These are phyloP conservation scores for Nannochloropsis gaditana DNA, from an alignment of 108 stramenopile species.

Conservation along the genomic window DNA sequence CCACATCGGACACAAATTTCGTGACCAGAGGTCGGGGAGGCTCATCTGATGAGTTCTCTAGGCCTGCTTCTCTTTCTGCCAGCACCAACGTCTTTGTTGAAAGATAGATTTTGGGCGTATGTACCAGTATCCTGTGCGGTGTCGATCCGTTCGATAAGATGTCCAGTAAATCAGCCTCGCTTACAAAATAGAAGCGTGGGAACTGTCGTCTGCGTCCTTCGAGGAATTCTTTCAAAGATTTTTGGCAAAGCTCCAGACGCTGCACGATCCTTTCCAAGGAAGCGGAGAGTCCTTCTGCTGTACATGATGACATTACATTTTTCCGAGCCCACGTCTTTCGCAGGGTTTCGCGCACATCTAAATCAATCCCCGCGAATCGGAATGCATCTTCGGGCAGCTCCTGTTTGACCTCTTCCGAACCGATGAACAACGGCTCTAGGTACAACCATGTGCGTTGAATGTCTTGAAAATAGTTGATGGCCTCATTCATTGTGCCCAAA, in stretches of 20 bases:
- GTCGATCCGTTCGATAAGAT: slow-evolving; percentile 68
- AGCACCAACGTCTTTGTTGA: slow-evolving; percentile 60
- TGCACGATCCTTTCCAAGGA: slow-evolving; percentile 61
- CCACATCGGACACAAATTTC: slow-evolving; percentile 61
- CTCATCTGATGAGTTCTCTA: slow-evolving; percentile 17
- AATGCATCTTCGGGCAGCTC: slow-evolving; percentile 71
- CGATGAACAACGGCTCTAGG: slow-evolving; percentile 73
- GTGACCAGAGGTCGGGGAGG: slow-evolving; percentile 55
- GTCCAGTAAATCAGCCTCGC: slow-evolving; percentile 68
- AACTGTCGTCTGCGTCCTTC: slow-evolving; percentile 68
- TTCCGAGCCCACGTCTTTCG: slow-evolving; percentile 57
- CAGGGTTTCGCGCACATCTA: slow-evolving; percentile 58
- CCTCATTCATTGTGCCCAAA: slow-evolving; percentile 61
- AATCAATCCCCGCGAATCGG: slow-evolving; percentile 66
- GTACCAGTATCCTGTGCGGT: slow-evolving; percentile 64
- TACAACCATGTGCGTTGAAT: slow-evolving; percentile 77
- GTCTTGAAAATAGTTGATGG: slow-evolving; percentile 57
- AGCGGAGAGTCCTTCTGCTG: slow-evolving; percentile 57
- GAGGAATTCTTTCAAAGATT: slow-evolving; percentile 68
- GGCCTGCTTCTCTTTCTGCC: slow-evolving; percentile 38
- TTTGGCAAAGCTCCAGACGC: slow-evolving; percentile 70
- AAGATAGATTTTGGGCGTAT: slow-evolving; percentile 70
- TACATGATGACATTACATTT: slow-evolving; percentile 64
- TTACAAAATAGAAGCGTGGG: slow-evolving; percentile 73
- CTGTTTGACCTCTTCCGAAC: slow-evolving; percentile 68